phyloP scores from a whole-genome alignment of 2,329 filamentous ascomycete species.

The Xylariomycetidae sp. region DNA sequence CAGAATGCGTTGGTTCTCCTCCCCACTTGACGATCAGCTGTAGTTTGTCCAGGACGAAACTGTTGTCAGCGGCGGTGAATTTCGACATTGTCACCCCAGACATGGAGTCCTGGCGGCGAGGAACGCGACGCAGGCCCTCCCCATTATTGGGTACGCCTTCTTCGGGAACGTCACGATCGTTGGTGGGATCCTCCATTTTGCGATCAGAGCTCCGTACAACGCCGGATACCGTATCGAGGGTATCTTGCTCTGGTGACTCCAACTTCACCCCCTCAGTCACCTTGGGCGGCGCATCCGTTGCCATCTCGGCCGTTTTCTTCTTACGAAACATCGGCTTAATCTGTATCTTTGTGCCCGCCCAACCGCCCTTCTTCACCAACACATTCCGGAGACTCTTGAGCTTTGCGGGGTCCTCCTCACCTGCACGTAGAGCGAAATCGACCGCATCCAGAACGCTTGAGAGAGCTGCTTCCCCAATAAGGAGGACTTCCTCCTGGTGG shows the following conservation, averaged over 20 bases:
- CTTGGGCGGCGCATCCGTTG: conserved; percentile 19
- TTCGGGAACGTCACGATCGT: conserved; percentile 6
- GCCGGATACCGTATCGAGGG: conserved; percentile 1
- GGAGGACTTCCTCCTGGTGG: conserved; percentile 90
- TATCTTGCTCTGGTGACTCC: conserved; percentile 16
- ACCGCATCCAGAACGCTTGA: conserved; percentile 87
- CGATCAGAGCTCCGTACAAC: too few relatives aligned
- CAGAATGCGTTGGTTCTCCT: conserved; percentile 95
- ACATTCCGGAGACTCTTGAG: conserved; percentile 82
- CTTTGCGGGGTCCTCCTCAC: conserved; percentile 80
- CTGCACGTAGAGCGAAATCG: conserved; percentile 70
- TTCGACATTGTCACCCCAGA: conserved; percentile 89
- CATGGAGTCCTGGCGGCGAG: conserved; percentile 73
- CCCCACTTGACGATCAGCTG: conserved; percentile 99
- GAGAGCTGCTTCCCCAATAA: conserved; percentile 87
- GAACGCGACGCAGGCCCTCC: conserved; percentile 18
- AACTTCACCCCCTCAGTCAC: conserved; percentile 32
- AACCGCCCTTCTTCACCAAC: conserved; percentile 84
- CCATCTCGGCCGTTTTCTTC: conserved; percentile 62
- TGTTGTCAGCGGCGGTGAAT: conserved; percentile 89
- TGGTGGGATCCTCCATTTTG: neutral
- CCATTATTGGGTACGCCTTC: conserved; percentile 10
- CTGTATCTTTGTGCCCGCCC: conserved; percentile 95
- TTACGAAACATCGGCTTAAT: conserved; percentile 99
- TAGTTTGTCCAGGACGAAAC: conserved; percentile 88